Base-by-base conservation (phyloP, 768 basidiomycete genomes). In the Arthromyces matolae region DNA sequence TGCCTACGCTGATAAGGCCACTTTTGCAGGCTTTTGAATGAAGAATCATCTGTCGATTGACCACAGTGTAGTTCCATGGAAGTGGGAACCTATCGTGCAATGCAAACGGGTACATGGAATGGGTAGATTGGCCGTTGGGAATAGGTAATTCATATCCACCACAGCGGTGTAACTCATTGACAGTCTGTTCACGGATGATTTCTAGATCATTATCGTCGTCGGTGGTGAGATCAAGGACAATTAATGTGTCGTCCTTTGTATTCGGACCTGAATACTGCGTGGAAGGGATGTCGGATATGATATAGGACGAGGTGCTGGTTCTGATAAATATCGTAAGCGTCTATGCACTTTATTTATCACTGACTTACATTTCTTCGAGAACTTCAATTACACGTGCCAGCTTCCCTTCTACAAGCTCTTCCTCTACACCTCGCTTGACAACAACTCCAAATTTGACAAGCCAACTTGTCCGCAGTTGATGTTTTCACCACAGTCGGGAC, bases 261-360 rank as follows among this genome's bases (percentile, higher is more conserved):
- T n/a, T n/a, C n/a, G n/a, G 29, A 8, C 8, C 29, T 31, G 29
- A 14, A 31, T 31, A 14, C 8, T 8, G 29, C 61, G 58, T 3
- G 56, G 53, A 27, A 51, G 22, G 5, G n/a, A 16, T 6, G 33
- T 24, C 6, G 29, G 5, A 14, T 51, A 31, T 31, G 29, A 41
- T 60, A 59, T 10, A 60, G 51, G n/a, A 40, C 54, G 23, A 59
- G 60, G 1, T 59, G 59, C 49, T 60, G 59, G 18, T 46, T 29
- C 16, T 38, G 36, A 34, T 58, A 51, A 5, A 33, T 18, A 23
- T 18, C 18, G 18, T 25, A 3, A 2, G 18, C 23, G 23, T 5
- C 14, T 8, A 33, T n/a, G n/a, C n/a, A n/a, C n/a, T n/a, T n/a
- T n/a, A 33, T 35, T 33, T 43, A 25, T 13, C n/a, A 1, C 25